Evolutionary conservation across 2,329 filamentous ascomycete species (phyloP).

Genomic region (Myrmaecium sp.): DNA sequence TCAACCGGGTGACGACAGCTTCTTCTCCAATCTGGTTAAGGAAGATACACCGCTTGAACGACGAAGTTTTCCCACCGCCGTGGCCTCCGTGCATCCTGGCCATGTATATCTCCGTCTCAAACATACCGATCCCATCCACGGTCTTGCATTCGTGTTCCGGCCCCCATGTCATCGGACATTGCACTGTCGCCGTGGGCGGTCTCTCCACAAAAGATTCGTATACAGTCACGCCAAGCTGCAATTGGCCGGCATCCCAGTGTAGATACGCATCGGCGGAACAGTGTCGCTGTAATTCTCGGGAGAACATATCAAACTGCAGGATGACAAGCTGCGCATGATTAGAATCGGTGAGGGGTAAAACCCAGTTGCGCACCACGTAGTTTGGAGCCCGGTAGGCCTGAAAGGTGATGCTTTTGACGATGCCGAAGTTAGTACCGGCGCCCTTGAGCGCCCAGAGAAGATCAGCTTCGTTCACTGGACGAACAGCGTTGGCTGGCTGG

Average conservation of each 20-base stretch:
- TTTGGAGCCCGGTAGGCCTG: slow-evolving; percentile 26
- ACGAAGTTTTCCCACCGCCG: slow-evolving; percentile 39
- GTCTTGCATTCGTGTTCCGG: slow-evolving; percentile 14
- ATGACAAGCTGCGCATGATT: slow-evolving; percentile 14
- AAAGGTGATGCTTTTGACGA: slow-evolving; percentile 38
- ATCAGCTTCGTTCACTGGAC: slow-evolving; percentile 31
- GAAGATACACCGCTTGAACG: slow-evolving; percentile 49
- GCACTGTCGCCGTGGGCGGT: slow-evolving; percentile 4
- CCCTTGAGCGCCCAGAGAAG: slow-evolving; percentile 42
- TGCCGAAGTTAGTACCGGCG: slow-evolving; percentile 42
- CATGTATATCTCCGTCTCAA: slow-evolving; percentile 45
- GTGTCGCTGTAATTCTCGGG: slow-evolving; percentile 23
- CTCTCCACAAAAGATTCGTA: slow-evolving; percentile 23
- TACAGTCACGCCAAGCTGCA: slow-evolving; percentile 37
- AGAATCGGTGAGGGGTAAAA: slow-evolving; percentile 11
- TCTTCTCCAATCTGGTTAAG: slow-evolving; percentile 29
- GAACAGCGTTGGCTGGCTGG: slow-evolving; percentile 23
- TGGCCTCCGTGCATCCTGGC: slow-evolving; percentile 43
- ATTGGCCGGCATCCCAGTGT: slow-evolving; percentile 28
- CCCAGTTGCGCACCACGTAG: slow-evolving; percentile 18
- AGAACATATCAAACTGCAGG: too few species aligned
- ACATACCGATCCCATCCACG: slow-evolving; percentile 34
- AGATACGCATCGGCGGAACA: slow-evolving; percentile 40
- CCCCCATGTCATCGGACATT: slow-evolving; percentile 15
- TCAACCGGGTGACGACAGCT: slow-evolving; percentile 21